Evolutionary conservation across 164 flowering plant genomes (phyloP), one percentile per base, ranked within the genome.

Genomic region (Umbilicus rupestris): DNA sequence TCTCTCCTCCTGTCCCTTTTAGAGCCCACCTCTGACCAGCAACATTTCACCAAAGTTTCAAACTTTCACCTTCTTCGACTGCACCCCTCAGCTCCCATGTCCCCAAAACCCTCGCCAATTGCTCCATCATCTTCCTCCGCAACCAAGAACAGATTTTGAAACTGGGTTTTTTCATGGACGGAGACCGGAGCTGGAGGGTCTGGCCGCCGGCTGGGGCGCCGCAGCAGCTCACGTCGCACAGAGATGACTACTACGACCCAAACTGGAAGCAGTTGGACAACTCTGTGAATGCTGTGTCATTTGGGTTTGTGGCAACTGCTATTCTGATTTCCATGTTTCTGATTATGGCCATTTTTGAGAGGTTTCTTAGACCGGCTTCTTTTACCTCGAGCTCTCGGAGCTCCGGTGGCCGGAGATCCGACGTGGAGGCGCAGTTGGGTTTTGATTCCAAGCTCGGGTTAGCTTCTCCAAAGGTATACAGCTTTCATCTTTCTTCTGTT

Each of bases 281-380:
- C 39, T 59, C 65, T 19, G 55, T 68, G 11, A 68, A 68, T 44
- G 70, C 70, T 16, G 65, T 68, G 31, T 68, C 70, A 3, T 68
- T 68, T 62, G 68, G 68, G 41, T 49, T 66, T 7, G 68, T 66
- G 1, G 44, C 68, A 42, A 66, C 68, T 31, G 59, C 64, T 20
- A 68, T 68, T 68, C 39, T 68, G 35, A 68, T 68, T 24, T 68
- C 70, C 50, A 68, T 68, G 65, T 68, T 68, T 64, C 70, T 68
- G 9, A 28, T 68, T 47, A 68, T 68, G 70, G 65, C 70, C 64
- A 68, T 68, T 37, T 59, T 68, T 44, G 70, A 68, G 47, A 60
- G 65, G 39, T 59, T 68, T 42, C 29, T 66, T 31, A 66, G 68
- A 46, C 68, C 68, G 7, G n/a, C 68, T 47, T 47, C 68, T 16